Base-by-base conservation (phyloP, 2,329 filamentous ascomycete species). In the Colletotrichum sp. region DNA sequence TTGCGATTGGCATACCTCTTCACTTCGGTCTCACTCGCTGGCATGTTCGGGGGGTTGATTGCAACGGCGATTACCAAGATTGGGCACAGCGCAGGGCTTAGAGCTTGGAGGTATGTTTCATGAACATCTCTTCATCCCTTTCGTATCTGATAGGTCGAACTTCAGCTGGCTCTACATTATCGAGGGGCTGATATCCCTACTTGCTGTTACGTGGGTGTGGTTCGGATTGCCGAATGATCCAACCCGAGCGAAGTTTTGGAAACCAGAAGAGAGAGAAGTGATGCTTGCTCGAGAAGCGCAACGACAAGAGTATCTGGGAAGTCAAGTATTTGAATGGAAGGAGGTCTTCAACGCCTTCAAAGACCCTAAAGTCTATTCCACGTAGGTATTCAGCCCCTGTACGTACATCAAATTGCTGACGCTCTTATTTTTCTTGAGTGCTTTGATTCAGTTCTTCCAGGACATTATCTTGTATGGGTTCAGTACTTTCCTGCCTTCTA, bases 401-500 rank as follows among this genome's bases (percentile, higher is more conserved):
- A 28, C 13, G 5, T 59, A 18, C 9, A 26, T 2, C 8, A 59
- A 26, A 26, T 18, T 24, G 21, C 55, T 52, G 9, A 36, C 26
- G 24, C 6, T 13, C 26, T 18, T 6, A 8, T 36, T 6, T 12
- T n/a, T 44, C 5, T 44, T 44, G 3, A 59, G 44, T 24, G 86
- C 85, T 7, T 73, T 82, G 26, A 88, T 88, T n/a, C 88, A 90
- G 64, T 90, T 90, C 79, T 89, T 87, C 70, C 86, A 88, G 74
- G 87, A 89, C 74, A 88, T 89, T 28, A 82, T 89, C 52, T 83
- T 89, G 1, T 91, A 90, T 78, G 90, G 89, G 15, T 91, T 91
- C 80, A 88, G 86, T 77, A 91, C 89, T 16, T 92, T 92, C 79
- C 82, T 91, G 6, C 91, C 90, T 3, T 87, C 87, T 2, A 92